Base-by-base conservation (phyloP, 495 filamentous ascomycete species). In the Extremus antarcticus region DNA sequence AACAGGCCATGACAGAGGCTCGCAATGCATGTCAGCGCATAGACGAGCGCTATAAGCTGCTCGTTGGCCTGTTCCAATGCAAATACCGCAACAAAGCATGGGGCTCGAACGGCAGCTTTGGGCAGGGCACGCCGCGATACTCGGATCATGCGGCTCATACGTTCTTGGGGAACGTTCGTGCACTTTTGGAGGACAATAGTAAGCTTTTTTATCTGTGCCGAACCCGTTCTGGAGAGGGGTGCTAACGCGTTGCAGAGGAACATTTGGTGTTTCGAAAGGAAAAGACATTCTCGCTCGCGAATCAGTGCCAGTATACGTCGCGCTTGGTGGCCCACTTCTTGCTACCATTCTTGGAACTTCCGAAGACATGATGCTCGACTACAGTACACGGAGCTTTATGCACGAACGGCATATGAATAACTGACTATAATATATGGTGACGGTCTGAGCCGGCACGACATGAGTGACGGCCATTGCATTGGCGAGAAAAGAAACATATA, bases 271-370 rank as follows among this genome's bases (percentile, higher is more conserved):
- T 40, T 7, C 57, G 69, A 0, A 55, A 62, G 32, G 48, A 52
- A 29, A 54, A 66, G 25, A 51, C 55, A n/a, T 66, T 70, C 41
- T 56, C 47, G 10, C 7, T 45, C 11, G 50, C 58, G 45, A 65
- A 67, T 55, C 66, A 70, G 46, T 53, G 41, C 16, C 48, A 55
- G 25, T 70, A 68, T 46, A 70, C 67, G 16, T 66, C 69, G 25
- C 58, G 69, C 4, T 59, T 71, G 17, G 62, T 67, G 35, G 63
- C 64, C 9, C 57, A 65, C 1, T 70, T 71, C 47, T 49, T 71
- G 51, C 58, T 70, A 32, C 53, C 58, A 16, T 56, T 61, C 50
- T 50, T 61, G 22, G 25, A 35, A 3, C 17, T 55, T 3, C 50
- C 50, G 38, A 4, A 4, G 29, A 35, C 7, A 4, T 35, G 29